Evolutionary conservation across 352 stramenopile genomes (phyloP).

Genomic region (Pythium grandisporangium): DNA sequence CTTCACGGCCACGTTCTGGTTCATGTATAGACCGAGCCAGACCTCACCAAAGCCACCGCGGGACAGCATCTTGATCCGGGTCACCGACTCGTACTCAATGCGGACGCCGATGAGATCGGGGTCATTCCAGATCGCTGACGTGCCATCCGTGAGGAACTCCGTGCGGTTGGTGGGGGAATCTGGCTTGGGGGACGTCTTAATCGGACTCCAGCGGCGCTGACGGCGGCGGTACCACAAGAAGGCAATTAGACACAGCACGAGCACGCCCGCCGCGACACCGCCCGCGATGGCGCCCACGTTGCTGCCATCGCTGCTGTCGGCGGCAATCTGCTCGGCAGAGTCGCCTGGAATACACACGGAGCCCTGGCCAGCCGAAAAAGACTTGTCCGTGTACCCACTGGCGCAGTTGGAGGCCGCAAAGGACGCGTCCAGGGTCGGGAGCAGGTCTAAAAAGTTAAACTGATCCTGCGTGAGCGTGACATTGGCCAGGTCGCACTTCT

Average conservation of each 20-base stretch:
- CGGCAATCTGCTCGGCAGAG: constrained; percentile 7
- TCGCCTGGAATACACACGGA: constrained; percentile 14
- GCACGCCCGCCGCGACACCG: constrained; percentile 21
- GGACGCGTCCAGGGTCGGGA: constrained; percentile 33
- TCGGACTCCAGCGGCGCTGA: neutral
- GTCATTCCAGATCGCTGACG: constrained; percentile 58
- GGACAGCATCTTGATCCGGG: constrained; percentile 45
- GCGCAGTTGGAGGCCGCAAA: constrained; percentile 25
- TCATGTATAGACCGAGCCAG: constrained; percentile 54
- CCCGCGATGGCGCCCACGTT: constrained; percentile 32
- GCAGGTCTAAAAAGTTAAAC: constrained; percentile 22
- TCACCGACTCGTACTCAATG: constrained; percentile 42
- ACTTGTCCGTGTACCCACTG: constrained; percentile 5
- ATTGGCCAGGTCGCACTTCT: constrained; percentile 44
- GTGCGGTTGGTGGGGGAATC: constrained; percentile 15
- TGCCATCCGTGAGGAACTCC: constrained; percentile 24
- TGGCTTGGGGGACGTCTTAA: constrained; percentile 8
- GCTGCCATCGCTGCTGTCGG: constrained; percentile 10
- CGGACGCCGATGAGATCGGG: constrained; percentile 46
- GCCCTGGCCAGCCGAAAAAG: constrained; percentile 1
- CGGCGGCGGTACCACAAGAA: constrained; percentile 27
- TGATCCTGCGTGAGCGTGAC: constrained; percentile 29
- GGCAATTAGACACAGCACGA: constrained; percentile 29
- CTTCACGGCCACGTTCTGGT: constrained; percentile 64
- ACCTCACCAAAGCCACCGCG: constrained; percentile 63